A percentile compares a stretch with the other conserved stretches of the same genome.
Evolutionary conservation across 345 rosid species (phyloP).

Genomic region (Kandelia obovata): DNA sequence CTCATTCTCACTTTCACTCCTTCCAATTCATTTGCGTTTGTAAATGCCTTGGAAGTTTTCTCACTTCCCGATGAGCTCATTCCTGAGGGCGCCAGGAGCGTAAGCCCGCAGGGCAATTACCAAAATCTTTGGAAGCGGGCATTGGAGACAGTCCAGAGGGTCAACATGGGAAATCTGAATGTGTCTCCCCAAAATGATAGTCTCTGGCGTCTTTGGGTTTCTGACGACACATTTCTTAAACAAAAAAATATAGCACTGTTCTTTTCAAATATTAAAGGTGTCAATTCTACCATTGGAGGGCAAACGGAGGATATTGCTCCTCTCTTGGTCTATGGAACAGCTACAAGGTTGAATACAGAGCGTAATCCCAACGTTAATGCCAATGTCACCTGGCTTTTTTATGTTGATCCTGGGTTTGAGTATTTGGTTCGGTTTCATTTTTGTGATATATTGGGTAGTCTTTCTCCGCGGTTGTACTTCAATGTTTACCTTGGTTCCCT

Average conservation of each 20-base stretch:
- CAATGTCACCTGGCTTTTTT: conserved; percentile 69
- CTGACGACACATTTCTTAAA: conserved; percentile 46
- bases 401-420: conserved; percentile 60
- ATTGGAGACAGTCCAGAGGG: conserved; percentile 70
- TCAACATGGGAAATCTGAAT: conserved; percentile 69
- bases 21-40: conserved; percentile 48
- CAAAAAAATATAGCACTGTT: conserved; percentile 27
- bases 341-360: conserved; percentile 42
- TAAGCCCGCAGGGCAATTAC: conserved; percentile 22
- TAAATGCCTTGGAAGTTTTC: conserved; percentile 76
- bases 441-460: conserved; percentile 48
- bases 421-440: conserved; percentile 77
- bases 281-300: conserved; percentile 37
- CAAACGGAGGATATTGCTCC: conserved; percentile 55
- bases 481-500: conserved; percentile 53
- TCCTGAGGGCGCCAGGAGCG: conserved; percentile 40
- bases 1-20: conserved; percentile 56
- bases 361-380: conserved; percentile 25
- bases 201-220: conserved; percentile 71
- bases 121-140: conserved; percentile 36
- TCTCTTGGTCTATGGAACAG: conserved; percentile 65
- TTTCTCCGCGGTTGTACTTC: conserved; percentile 23
- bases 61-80: conserved; percentile 52
- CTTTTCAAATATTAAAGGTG: conserved; percentile 38
- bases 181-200: conserved; percentile 53